Percentiles rank a stretch among this genome's conserved stretches.
Conservation (phyloP, 805 yeast genomes). For the Metschnikowia cubensis region DNA sequence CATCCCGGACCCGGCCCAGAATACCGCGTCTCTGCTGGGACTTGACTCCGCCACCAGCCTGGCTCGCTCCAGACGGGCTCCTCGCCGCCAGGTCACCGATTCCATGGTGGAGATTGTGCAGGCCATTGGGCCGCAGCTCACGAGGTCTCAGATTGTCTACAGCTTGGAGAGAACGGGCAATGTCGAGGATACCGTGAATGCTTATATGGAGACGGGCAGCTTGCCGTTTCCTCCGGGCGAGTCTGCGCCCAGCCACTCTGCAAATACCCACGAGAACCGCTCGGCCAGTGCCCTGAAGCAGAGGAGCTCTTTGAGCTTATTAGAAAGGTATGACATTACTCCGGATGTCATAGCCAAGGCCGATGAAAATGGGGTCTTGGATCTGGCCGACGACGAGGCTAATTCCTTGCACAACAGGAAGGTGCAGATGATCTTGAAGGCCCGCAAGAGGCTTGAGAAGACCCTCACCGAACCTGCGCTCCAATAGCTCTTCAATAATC, state of each 20-base stretch:
- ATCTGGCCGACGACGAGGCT: not conserved
- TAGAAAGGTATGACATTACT: constrained; percentile 42
- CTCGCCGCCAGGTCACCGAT: constrained; percentile 50
- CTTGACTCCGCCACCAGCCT: not conserved
- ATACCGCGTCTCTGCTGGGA: not conserved
- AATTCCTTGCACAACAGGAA: constrained; percentile 26
- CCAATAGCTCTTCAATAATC: not conserved
- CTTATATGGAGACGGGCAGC: constrained; percentile 56
- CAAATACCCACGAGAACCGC: not conserved
- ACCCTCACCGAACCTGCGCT: constrained; percentile 21
- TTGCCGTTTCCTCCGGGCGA: constrained; percentile 40
- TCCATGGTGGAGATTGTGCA: constrained; percentile 85
- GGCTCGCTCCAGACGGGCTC: constrained; percentile 12
- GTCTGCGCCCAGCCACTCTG: not conserved
- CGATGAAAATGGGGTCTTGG: constrained; percentile 19
- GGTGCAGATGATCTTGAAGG: constrained; percentile 40
- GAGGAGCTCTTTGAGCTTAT: constrained; percentile 12
- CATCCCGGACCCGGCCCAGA: constrained; percentile 14
- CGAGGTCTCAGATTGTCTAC: constrained; percentile 64
- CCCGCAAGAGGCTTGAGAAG: constrained; percentile 45
- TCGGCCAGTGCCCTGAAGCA: not conserved
- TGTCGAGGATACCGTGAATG: constrained; percentile 75
- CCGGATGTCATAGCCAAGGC: constrained; percentile 4
- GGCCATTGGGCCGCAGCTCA: constrained; percentile 71
- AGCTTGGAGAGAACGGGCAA: constrained; percentile 77